phyloP scores from a whole-genome alignment of 2,329 filamentous ascomycete species.

The Fusarium duplospermum region DNA sequence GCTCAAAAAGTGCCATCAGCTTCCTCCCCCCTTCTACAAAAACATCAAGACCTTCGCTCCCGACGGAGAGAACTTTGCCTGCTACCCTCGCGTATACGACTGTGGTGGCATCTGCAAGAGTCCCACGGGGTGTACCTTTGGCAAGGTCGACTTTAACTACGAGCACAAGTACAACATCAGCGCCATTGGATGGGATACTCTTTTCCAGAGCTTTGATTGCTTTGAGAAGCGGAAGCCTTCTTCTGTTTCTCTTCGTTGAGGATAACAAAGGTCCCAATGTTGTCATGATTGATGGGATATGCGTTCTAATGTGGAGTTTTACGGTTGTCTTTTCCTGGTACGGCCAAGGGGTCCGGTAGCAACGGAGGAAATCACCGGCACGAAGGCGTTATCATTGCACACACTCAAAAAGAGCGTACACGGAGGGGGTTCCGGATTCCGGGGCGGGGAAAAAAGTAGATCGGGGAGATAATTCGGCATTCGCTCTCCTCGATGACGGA shows the following conservation, averaged over 20 bases:
- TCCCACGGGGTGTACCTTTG: slow-evolving; percentile 65
- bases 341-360: slow-evolving; percentile 3
- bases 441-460: slow-evolving; percentile 18
- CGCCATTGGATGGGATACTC: slow-evolving; percentile 57
- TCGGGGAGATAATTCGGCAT: slow-evolving; percentile 41
- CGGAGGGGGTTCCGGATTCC: slow-evolving; percentile 28
- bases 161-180: slow-evolving; percentile 61
- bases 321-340: slow-evolving; percentile 1
- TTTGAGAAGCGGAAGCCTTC: slow-evolving; percentile 22
- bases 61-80: slow-evolving; percentile 61
- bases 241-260: background rate
- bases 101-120: slow-evolving; percentile 61
- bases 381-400: background rate
- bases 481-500: slow-evolving; percentile 31
- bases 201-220: slow-evolving; percentile 53
- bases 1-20: slow-evolving; percentile 59
- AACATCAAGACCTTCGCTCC: slow-evolving; percentile 63
- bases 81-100: slow-evolving; percentile 56
- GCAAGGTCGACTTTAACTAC: slow-evolving; percentile 58
- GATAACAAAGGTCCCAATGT: background rate
- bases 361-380: slow-evolving; percentile 3
- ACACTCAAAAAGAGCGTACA: slow-evolving; percentile 6
- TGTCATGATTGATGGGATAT: slow-evolving; percentile 5
- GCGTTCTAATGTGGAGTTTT: background rate
- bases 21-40: slow-evolving; percentile 53